Percentiles rank a stretch among this genome's conserved stretches.
phyloP scores from a whole-genome alignment of 352 stramenopile genomes.

The Globisporangium mamillatum region DNA sequence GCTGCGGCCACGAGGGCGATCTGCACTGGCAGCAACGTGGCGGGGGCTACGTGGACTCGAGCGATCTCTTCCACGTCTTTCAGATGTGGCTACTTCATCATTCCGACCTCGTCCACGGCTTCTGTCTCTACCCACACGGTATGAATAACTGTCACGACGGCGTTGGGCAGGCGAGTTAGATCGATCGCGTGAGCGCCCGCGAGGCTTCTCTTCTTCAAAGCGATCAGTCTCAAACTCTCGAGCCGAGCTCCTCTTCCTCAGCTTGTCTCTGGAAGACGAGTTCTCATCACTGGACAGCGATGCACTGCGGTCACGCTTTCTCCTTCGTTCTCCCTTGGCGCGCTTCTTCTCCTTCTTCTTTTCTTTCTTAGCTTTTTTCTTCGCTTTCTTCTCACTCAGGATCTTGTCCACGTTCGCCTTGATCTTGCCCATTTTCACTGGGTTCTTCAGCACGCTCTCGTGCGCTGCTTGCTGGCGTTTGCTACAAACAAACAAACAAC shows the following conservation, averaged over 20 bases:
- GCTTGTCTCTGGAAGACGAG: neutral
- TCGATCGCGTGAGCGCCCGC: constrained; percentile 1
- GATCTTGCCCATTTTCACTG: constrained; percentile 90
- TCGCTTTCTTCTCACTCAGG: constrained; percentile 71
- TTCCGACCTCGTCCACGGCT: constrained; percentile 1
- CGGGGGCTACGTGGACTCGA: neutral
- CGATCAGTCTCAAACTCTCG: constrained; percentile 9
- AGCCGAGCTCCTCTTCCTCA: constrained; percentile 6
- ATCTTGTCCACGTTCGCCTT: constrained; percentile 77
- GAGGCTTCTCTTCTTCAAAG: constrained; percentile 4
- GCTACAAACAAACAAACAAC: constrained; percentile 7
- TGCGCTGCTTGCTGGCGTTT: constrained; percentile 73
- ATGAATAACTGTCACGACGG: neutral
- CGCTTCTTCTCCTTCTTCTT: constrained; percentile 67
- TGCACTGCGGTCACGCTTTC: constrained; percentile 34
- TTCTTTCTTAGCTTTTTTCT: constrained; percentile 67
- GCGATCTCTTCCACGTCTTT: neutral
- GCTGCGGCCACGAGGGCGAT: constrained; percentile 2
- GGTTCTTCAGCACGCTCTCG: constrained; percentile 86
- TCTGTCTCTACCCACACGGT: neutral
- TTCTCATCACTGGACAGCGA: constrained; percentile 7
- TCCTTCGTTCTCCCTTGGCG: constrained; percentile 23
- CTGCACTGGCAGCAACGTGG: neutral
- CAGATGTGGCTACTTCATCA: neutral
- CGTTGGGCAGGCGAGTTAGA: neutral